Evolutionary conservation across 257 asterid genomes (phyloP), one percentile per base, ranked within the genome.

Genomic region (Solanum bulbocastanum): DNA sequence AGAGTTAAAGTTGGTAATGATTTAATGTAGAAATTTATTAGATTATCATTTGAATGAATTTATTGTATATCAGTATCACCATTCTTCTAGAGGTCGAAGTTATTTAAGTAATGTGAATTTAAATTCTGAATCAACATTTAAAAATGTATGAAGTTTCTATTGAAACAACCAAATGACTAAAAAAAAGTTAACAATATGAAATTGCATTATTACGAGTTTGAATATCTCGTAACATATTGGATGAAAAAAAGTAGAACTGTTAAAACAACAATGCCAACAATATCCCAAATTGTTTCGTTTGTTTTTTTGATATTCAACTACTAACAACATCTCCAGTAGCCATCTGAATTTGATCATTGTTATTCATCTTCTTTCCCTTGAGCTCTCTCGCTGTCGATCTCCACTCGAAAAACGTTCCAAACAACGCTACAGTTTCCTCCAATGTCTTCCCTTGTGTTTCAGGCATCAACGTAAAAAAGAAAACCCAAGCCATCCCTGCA

Each of bases 321-420:
- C 30, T 18, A 85, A 16, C 40, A 86, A 30, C 87, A 71, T 8
- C 58, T 9, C 30, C 62, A 0, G 6, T 84, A 15, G 69, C 83
- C 87, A 86, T 68, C 69, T 86, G 87, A 68, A 86, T 69, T 8
- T 69, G 36, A 4, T 11, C 35, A 44, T 42, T 66, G 12, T 68
- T 27, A 30, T 85, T 69, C 11, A n/a, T 42, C 65, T 84, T 85
- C 33, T 69, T 86, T 27, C 71, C 88, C 68, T 87, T 33, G 14
- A 83, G 32, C 71, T 87, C 83, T 42, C 73, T 22, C 10, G 4
- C 1, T 14, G 56, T 60, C 14, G 84, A 65, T 73, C 87, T 83
- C 89, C 89, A 87, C 69, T 22, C 10, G 13, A 42, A 82, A 62
- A 65, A 87, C n/a, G 83, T 62, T 58, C 89, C 89, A 18, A 87